Conservation (phyloP, 2,329 filamentous ascomycete species). For the Amauroascus verrucosus region DNA sequence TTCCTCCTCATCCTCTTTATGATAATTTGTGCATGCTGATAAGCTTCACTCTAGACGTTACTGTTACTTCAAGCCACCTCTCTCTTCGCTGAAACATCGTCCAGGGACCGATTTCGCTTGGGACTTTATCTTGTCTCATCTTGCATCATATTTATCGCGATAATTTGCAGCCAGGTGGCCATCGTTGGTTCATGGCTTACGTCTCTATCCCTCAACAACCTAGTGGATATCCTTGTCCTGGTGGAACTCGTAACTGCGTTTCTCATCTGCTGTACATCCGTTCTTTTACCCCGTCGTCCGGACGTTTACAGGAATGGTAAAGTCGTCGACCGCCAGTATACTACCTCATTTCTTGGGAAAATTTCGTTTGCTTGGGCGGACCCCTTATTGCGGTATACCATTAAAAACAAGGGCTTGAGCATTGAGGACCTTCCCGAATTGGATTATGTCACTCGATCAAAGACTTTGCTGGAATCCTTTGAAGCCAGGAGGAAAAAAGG, state of each 20-base stretch:
- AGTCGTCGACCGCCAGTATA: constrained; percentile 54
- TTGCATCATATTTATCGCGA: constrained; percentile 21
- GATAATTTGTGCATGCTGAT: not conserved
- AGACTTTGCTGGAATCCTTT: constrained; percentile 44
- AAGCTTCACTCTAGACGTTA: constrained; percentile 19
- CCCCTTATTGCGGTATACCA: constrained; percentile 45
- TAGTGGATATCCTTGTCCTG: constrained; percentile 3
- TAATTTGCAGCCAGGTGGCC: constrained; percentile 9
- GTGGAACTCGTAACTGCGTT: constrained; percentile 26
- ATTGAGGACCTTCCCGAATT: constrained; percentile 53
- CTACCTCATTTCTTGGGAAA: constrained; percentile 49
- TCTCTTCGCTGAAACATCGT: constrained; percentile 28
- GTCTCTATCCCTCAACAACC: not conserved
- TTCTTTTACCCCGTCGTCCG: constrained; percentile 56
- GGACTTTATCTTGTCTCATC: constrained; percentile 25
- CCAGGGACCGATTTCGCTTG: constrained; percentile 25
- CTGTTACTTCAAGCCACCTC: constrained; percentile 27
- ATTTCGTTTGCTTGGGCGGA: constrained; percentile 58
- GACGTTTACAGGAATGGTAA: constrained; percentile 52
- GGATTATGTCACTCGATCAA: constrained; percentile 45
- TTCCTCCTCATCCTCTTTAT: not conserved
- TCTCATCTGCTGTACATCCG: constrained; percentile 39
- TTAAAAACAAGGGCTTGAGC: constrained; percentile 50
- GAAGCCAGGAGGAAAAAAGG: constrained; percentile 24
- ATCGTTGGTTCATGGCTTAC: constrained; percentile 2